Conservation (phyloP, 805 yeast genomes). For the Metschnikowia borealis region DNA sequence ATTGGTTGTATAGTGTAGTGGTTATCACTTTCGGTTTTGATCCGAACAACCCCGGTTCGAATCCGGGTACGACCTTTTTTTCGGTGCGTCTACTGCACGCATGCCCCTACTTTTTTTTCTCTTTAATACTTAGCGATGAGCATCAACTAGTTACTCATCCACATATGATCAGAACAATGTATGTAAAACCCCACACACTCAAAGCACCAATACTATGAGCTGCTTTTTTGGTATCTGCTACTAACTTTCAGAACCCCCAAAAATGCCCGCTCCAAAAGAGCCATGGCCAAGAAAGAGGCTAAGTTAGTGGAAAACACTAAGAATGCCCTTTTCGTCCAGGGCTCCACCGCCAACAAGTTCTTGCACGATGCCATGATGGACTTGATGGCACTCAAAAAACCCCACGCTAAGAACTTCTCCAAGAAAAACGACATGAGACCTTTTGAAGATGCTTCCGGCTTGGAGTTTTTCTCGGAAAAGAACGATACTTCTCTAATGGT, state of each 20-base stretch:
- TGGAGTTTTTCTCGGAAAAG: constrained; percentile 93
- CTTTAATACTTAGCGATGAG: constrained; percentile 10
- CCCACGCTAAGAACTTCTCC: constrained; percentile 78
- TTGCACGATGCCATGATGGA: constrained; percentile 89
- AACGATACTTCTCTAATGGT: constrained; percentile 87
- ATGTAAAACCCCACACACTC: constrained; percentile 16
- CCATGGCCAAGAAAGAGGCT: constrained; percentile 82
- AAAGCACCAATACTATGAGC: not conserved
- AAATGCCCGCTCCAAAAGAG: constrained; percentile 94
- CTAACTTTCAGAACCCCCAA: constrained; percentile 64
- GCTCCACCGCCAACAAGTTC: constrained; percentile 70
- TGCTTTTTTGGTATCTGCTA: constrained; percentile 1
- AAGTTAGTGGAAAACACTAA: constrained; percentile 87
- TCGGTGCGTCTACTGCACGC: not conserved
- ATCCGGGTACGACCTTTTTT: constrained; percentile 71
- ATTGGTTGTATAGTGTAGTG: constrained; percentile 64
- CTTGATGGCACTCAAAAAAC: constrained; percentile 85
- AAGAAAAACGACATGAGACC: constrained; percentile 89
- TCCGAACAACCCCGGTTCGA: constrained; percentile 82
- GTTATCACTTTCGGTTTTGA: constrained; percentile 80
- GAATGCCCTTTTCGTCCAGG: constrained; percentile 88
- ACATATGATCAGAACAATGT: constrained; percentile 36
- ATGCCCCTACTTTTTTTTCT: constrained; percentile 1
- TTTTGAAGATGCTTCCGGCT: constrained; percentile 79
- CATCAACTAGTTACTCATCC: constrained; percentile 7